Conservation (phyloP, 352 stramenopile genomes). For the Hyaloperonospora brassicae region DNA sequence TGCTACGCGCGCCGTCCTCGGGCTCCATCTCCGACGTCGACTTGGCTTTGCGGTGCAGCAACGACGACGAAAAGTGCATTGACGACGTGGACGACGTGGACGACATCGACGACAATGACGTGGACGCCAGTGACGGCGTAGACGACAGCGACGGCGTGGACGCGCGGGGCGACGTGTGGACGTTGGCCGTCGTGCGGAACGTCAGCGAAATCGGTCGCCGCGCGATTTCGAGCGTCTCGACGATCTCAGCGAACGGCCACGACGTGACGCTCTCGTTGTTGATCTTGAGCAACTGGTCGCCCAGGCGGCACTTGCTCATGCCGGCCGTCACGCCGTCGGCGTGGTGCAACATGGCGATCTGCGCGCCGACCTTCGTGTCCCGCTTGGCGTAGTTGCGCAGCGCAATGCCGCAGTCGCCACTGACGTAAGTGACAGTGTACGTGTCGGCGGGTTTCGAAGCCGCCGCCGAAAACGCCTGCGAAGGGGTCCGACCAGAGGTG, state of each 20-base stretch:
- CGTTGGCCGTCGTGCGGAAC: constrained; percentile 60
- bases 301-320: constrained; percentile 67
- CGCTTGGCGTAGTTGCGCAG: constrained; percentile 65
- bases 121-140: background rate
- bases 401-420: constrained; percentile 77
- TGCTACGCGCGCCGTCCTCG: too few relatives aligned
- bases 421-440: constrained; percentile 78
- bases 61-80: too few relatives aligned
- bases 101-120: too few relatives aligned
- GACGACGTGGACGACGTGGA: too few relatives aligned
- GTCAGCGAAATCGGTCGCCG: constrained; percentile 58
- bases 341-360: constrained; percentile 76
- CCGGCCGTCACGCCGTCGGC: constrained; percentile 68
- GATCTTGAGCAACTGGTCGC: constrained; percentile 65
- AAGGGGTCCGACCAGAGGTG: constrained; percentile 3
- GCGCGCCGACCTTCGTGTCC: constrained; percentile 59
- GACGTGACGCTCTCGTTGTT: constrained; percentile 61
- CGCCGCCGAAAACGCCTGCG: too few relatives aligned
- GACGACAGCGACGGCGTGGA: constrained; percentile 5
- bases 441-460: constrained; percentile 13
- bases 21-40: too few relatives aligned
- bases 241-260: constrained; percentile 60
- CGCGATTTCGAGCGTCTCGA: constrained; percentile 68
- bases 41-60: too few relatives aligned
- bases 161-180: constrained; percentile 51